Percentiles rank a stretch among this genome's conserved stretches.
These are phyloP conservation scores for Ceratobasidium theobromae DNA, from an alignment of 1,284 basidiomycete species.

Conservation along the genomic window DNA sequence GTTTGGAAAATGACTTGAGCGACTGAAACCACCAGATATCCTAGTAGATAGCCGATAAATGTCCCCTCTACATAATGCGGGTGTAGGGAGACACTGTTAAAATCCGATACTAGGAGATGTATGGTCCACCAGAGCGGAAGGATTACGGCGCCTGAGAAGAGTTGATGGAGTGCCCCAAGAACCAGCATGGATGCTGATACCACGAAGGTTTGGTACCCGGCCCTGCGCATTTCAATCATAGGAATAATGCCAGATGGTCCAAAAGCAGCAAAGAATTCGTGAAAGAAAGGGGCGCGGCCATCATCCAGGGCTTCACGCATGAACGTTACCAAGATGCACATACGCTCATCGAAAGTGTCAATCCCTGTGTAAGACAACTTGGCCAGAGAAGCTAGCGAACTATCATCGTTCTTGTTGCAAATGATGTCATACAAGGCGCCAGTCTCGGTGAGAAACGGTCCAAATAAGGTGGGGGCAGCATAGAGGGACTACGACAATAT, in stretches of 20 bases:
- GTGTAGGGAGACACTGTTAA: background rate
- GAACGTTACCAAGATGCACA: conserved; percentile 11
- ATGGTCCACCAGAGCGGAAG: conserved; percentile 17
- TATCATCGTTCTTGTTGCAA: too few species aligned
- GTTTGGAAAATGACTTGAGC: conserved; percentile 14
- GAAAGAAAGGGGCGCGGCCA: background rate
- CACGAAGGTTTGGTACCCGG: conserved; percentile 6
- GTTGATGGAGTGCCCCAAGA: conserved; percentile 7
- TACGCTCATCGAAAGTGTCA: background rate
- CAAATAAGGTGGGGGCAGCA: background rate
- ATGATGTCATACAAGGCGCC: too few species aligned
- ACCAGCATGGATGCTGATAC: conserved; percentile 9
- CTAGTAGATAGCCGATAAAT: conserved; percentile 20
- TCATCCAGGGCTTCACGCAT: conserved; percentile 10
- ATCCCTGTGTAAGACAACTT: background rate
- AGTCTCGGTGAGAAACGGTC: background rate
- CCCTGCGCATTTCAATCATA: conserved; percentile 21
- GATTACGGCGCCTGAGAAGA: background rate
- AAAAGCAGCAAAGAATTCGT: conserved; percentile 11
- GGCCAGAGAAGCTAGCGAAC: too few species aligned
- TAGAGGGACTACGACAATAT: conserved; percentile 13
- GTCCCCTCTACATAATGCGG: conserved; percentile 14
- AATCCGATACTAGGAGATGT: background rate
- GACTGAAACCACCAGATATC: conserved; percentile 2
- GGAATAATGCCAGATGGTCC: conserved; percentile 9